Base-by-base conservation (phyloP, 768 basidiomycete species). In the Chalciporus pseudorubinellus region DNA sequence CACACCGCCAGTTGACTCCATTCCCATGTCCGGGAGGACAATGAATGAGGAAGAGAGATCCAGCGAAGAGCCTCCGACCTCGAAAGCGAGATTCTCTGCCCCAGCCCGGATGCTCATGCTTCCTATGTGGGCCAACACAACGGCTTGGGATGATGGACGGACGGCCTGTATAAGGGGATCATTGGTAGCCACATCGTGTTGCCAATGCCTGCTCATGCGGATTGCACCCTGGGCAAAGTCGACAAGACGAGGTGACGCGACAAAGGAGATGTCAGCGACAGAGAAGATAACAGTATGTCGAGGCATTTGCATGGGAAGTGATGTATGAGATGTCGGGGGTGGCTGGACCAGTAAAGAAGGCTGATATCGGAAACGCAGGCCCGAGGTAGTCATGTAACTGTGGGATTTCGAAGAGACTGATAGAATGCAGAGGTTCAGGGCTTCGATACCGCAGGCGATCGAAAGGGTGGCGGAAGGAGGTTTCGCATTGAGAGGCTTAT, bases 1-100 rank as follows among this genome's bases (percentile, higher is more conserved):
- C 12, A 74, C 75, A 48, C 75, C 65, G 50, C 77, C 82, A 60
- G 74, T 68, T 12, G 83, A 80, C 45, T 73, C 65, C 33, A 73
- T 67, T 19, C 58, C 54, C 11, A 20, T 28, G 12, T 55, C 58
- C 1, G 57, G 44, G 24, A 52, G 19, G 44, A 56, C 36, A 12
- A 64, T 48, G 52, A 48, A 56, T 3, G 59, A 55, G 64, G 51
- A 59, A 55, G 44, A 67, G 60, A 44, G 57, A 55, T 55, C 46
- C 5, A 67, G 28, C 8, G 56, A 66, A 38, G 65, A 68, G 21
- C 79, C 60, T 14, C 77, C 78, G 48, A 85, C 75, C 46, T 86
- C 87, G 48, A 88, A 77, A 16, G 80, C 72, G 24, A 91, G 72
- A 59, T 83, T 89, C 60, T 85, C 84, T 7, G 87, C 86, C 6